Conservation (phyloP, 2,329 filamentous ascomycete species). For the Diaporthe citriasiana region DNA sequence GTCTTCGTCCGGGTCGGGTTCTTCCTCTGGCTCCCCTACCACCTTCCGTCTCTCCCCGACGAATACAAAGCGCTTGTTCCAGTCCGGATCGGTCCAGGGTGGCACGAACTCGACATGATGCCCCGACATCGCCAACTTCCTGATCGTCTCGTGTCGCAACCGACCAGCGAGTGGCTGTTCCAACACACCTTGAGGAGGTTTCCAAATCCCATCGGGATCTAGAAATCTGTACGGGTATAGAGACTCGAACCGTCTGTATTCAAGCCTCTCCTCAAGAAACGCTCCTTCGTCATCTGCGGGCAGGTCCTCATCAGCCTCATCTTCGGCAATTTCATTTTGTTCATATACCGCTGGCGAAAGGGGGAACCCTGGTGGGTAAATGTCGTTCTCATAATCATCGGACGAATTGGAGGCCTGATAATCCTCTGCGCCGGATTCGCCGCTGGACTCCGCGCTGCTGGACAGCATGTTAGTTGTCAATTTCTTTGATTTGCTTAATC, state of each 20-base stretch:
- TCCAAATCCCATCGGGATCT: background rate
- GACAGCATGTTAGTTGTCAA: background rate
- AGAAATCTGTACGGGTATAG: constrained; percentile 1
- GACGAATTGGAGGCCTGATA: background rate
- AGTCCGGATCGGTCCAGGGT: constrained; percentile 41
- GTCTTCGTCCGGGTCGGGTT: background rate
- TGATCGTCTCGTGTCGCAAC: constrained; percentile 21
- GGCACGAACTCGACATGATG: constrained; percentile 39
- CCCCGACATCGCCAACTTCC: background rate
- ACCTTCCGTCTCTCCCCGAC: background rate
- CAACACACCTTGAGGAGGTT: background rate
- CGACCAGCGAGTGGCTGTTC: constrained; percentile 1
- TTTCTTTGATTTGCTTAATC: no score
- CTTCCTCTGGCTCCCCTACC: background rate
- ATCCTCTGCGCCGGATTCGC: background rate
- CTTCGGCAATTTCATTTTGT: background rate
- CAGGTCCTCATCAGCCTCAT: background rate
- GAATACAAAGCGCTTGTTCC: constrained; percentile 20
- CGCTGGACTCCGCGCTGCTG: background rate
- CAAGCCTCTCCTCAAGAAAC: background rate
- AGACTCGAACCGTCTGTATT: background rate
- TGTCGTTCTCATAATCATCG: background rate
- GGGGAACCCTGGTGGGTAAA: constrained; percentile 8
- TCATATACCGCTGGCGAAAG: background rate
- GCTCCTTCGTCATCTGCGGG: background rate